A percentile compares a stretch with the other conserved stretches of the same genome.
Conservation (phyloP, 768 basidiomycete species). For the Lactarius evosmus region DNA sequence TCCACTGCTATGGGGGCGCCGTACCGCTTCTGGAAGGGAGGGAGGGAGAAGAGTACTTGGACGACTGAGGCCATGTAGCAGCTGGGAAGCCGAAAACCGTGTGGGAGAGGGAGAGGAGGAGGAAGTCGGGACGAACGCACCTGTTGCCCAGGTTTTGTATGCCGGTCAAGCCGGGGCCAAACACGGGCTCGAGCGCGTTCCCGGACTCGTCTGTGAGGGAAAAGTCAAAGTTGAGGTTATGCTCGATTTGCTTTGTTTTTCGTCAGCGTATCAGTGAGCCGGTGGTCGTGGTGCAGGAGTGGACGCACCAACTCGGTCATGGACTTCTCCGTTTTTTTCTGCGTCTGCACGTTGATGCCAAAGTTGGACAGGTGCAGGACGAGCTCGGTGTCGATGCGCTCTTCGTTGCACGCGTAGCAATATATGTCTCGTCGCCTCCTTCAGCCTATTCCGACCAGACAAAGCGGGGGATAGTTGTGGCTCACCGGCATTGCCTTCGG, state of each 20-base stretch:
- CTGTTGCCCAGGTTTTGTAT: constrained; percentile 91
- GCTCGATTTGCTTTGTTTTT: constrained; percentile 83
- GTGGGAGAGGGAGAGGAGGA: neutral
- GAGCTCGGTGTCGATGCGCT: constrained; percentile 72
- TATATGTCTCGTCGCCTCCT: constrained; percentile 62
- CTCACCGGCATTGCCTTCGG: constrained; percentile 86
- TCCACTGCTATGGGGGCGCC: constrained; percentile 38
- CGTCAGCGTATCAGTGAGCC: neutral
- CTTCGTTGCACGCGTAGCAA: constrained; percentile 88
- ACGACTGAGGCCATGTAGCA: constrained; percentile 97
- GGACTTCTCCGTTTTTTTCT: constrained; percentile 91
- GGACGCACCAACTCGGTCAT: constrained; percentile 85
- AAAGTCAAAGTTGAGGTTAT: constrained; percentile 93
- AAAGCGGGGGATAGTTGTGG: constrained; percentile 14
- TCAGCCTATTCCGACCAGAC: neutral
- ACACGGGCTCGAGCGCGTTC: constrained; percentile 81
- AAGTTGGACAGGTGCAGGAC: constrained; percentile 71
- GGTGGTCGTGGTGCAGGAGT: neutral
- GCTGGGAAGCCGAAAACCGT: constrained; percentile 38
- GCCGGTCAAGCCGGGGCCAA: constrained; percentile 86
- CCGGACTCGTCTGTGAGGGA: constrained; percentile 85
- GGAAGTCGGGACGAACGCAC: constrained; percentile 33
- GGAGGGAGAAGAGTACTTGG: constrained; percentile 84
- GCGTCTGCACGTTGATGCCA: constrained; percentile 78
- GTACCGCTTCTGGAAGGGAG: constrained; percentile 74